phyloP scores from a whole-genome alignment of 768 basidiomycete genomes.

The Harrya chromipes region DNA sequence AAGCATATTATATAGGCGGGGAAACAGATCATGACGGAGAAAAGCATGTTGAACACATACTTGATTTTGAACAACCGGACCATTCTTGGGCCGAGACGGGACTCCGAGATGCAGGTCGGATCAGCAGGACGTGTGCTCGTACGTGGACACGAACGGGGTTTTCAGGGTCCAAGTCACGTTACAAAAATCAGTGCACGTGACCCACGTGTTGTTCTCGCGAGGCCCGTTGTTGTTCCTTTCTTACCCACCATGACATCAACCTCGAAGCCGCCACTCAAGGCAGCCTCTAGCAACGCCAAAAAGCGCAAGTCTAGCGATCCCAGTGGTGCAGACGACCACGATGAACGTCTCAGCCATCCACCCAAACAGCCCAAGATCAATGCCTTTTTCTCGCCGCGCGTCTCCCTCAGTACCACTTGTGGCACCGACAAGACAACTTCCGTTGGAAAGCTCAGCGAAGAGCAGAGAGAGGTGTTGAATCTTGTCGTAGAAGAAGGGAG shows the following conservation, averaged over 20 bases:
- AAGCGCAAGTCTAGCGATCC: slow-evolving; percentile 30
- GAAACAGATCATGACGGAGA: no score
- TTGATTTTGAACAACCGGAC: no score
- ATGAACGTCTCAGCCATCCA: background rate
- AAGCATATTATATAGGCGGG: no score
- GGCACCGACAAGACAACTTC: slow-evolving; percentile 27
- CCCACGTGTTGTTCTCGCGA: slow-evolving; percentile 17
- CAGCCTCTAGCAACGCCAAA: slow-evolving; percentile 10
- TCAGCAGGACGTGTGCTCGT: no score
- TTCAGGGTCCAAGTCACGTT: background rate
- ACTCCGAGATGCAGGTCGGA: no score
- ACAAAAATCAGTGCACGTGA: slow-evolving; percentile 24
- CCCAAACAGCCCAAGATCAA: slow-evolving; percentile 26
- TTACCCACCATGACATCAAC: slow-evolving; percentile 2
- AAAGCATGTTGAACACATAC: no score
- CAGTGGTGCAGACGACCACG: background rate
- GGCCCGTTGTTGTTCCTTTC: background rate
- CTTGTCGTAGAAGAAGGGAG: slow-evolving; percentile 55
- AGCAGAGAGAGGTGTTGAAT: slow-evolving; percentile 50
- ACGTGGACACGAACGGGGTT: background rate
- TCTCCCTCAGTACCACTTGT: slow-evolving; percentile 28
- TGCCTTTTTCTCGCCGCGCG: slow-evolving; percentile 26
- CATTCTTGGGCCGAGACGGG: no score
- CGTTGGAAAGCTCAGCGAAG: slow-evolving; percentile 46
- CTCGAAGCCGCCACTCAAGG: slow-evolving; percentile 9